These are phyloP conservation scores for Globisporangium radiosum DNA, from an alignment of 352 stramenopile species.

Conservation along the genomic window DNA sequence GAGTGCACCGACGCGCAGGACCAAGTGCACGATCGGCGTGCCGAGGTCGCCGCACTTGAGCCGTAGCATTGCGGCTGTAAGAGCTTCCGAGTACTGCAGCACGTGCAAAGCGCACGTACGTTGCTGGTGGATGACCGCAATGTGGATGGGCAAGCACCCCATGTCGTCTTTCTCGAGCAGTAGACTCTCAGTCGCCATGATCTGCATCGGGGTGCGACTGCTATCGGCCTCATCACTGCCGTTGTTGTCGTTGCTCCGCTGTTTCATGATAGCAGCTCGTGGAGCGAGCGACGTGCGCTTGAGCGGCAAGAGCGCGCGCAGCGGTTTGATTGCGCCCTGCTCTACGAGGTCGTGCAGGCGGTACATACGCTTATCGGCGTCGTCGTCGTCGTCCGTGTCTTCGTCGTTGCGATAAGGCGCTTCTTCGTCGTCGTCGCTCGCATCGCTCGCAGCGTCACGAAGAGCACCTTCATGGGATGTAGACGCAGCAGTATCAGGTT, in stretches of 20 bases:
- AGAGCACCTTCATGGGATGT: too few relatives aligned
- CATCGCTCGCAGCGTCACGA: too few relatives aligned
- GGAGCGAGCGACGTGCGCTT: background rate
- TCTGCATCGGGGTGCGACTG: conserved; percentile 16
- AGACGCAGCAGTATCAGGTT: too few relatives aligned
- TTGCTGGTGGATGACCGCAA: conserved; percentile 58
- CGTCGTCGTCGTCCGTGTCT: conserved; percentile 24
- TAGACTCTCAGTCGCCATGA: conserved; percentile 43
- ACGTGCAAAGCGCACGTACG: conserved; percentile 35
- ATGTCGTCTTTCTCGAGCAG: conserved; percentile 81
- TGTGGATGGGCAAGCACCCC: conserved; percentile 75
- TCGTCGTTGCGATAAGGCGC: too few relatives aligned
- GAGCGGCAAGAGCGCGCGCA: conserved; percentile 42
- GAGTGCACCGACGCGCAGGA: conserved; percentile 59
- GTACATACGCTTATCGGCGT: conserved; percentile 32
- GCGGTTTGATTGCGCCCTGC: conserved; percentile 34
- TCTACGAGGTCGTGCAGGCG: conserved; percentile 58
- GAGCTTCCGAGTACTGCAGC: conserved; percentile 54
- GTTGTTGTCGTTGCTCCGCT: too few relatives aligned
- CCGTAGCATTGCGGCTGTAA: conserved; percentile 58
- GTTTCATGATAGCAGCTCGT: too few relatives aligned
- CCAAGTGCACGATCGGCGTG: conserved; percentile 62
- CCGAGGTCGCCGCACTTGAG: conserved; percentile 56
- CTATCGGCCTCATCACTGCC: background rate
- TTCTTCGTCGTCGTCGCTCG: too few relatives aligned